Percentiles rank a stretch among this genome's conserved stretches.
phyloP scores from a whole-genome alignment of 768 basidiomycete species.

The Aureoboletus auriporus region DNA sequence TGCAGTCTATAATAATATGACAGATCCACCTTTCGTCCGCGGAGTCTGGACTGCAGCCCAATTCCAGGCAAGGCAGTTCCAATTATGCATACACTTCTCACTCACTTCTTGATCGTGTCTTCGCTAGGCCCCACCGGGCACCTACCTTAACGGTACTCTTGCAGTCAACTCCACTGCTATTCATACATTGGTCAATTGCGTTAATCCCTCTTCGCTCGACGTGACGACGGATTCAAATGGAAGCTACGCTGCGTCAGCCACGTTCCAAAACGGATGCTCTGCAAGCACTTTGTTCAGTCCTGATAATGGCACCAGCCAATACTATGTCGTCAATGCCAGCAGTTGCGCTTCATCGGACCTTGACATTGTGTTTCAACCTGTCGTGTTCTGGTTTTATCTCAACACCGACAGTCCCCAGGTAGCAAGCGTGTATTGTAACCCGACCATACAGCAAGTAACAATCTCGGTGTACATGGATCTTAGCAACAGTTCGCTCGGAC shows the following conservation, averaged over 20 bases:
- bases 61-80: slow-evolving; percentile 40
- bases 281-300: slow-evolving; percentile 36
- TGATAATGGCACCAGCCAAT: slow-evolving; percentile 40
- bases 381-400: slow-evolving; percentile 67
- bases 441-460: slow-evolving; percentile 42
- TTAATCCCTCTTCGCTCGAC: slow-evolving; percentile 31
- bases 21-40: slow-evolving; percentile 56
- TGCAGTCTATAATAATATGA: slow-evolving; percentile 35
- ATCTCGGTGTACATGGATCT: slow-evolving; percentile 43
- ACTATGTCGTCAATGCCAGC: slow-evolving; percentile 41
- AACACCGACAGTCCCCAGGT: slow-evolving; percentile 36
- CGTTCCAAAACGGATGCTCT: slow-evolving; percentile 47
- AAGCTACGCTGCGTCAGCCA: slow-evolving; percentile 39
- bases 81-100: background rate
- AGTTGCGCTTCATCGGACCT: slow-evolving; percentile 29
- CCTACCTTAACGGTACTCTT: slow-evolving; percentile 51
- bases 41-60: slow-evolving; percentile 50
- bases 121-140: slow-evolving; percentile 39
- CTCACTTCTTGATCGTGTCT: background rate
- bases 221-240: slow-evolving; percentile 19
- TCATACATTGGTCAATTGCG: slow-evolving; percentile 45
- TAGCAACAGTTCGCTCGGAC: slow-evolving; percentile 37
- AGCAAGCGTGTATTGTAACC: slow-evolving; percentile 54
- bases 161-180: slow-evolving; percentile 48
- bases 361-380: slow-evolving; percentile 43